Percentiles rank a stretch among this genome's conserved stretches.
Conservation (phyloP, 179 eudicot genomes). For the Spergularia azorica region DNA sequence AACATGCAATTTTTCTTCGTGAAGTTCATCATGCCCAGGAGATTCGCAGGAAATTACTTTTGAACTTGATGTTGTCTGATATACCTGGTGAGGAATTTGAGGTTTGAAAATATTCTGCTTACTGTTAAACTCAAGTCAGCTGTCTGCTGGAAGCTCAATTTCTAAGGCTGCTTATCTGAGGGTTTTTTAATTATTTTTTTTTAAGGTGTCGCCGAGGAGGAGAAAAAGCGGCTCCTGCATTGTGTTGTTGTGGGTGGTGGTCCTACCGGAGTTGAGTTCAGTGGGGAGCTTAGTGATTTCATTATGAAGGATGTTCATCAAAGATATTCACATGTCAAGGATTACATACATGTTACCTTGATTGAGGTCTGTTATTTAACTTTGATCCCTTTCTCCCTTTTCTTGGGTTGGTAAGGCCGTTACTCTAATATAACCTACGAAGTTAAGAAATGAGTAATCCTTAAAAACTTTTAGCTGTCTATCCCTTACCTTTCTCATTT, state of each 20-base stretch:
- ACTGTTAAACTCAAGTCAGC: neutral
- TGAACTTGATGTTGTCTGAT: constrained; percentile 93
- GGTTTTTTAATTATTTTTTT: constrained; percentile 16
- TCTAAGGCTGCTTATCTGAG: constrained; percentile 11
- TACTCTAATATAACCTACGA: too few species aligned
- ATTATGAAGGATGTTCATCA: constrained; percentile 79
- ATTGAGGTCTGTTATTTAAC: constrained; percentile 67
- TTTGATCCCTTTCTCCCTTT: neutral
- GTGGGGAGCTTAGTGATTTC: constrained; percentile 97
- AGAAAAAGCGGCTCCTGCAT: constrained; percentile 76
- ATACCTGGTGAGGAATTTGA: constrained; percentile 67
- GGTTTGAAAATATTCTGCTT: neutral
- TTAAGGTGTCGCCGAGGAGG: constrained; percentile 78
- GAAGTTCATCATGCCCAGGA: constrained; percentile 98
- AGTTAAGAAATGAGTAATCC: too few species aligned
- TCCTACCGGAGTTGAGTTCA: constrained; percentile 98
- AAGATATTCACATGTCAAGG: constrained; percentile 85
- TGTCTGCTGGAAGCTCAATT: neutral
- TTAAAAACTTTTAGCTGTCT: too few species aligned
- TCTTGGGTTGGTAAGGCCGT: neutral
- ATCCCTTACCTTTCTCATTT: neutral
- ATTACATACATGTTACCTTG: constrained; percentile 80
- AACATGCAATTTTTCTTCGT: constrained; percentile 86
- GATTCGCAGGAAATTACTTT: constrained; percentile 79
- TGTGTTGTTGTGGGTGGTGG: constrained; percentile 99